A percentile compares a stretch with the other conserved stretches of the same genome.
phyloP scores from a whole-genome alignment of 2,329 filamentous ascomycete species.

The Aspergillus udagawae region DNA sequence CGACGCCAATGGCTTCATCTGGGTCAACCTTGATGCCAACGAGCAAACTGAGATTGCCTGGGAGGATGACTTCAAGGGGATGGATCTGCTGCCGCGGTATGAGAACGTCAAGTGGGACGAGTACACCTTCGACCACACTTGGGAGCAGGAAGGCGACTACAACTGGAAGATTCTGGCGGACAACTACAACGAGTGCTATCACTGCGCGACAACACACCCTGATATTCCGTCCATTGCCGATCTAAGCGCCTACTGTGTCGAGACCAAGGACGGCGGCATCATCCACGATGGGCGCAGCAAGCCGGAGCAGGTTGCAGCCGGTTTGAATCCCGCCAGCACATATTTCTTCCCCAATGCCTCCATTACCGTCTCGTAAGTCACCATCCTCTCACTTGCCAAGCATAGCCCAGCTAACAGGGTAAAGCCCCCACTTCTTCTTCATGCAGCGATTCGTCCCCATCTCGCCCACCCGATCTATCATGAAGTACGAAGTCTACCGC shows the following conservation, averaged over 20 bases:
- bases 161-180: constrained; percentile 61
- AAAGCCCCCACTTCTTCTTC: constrained; percentile 56
- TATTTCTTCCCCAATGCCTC: constrained; percentile 35
- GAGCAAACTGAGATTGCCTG: constrained; percentile 46
- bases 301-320: constrained; percentile 46
- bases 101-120: constrained; percentile 48
- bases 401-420: not conserved
- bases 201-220: constrained; percentile 19
- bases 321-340: constrained; percentile 36
- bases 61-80: constrained; percentile 50
- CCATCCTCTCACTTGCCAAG: no score
- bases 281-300: constrained; percentile 45
- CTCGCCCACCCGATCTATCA: constrained; percentile 47
- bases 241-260: constrained; percentile 51
- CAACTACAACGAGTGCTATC: constrained; percentile 55
- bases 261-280: constrained; percentile 47
- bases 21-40: constrained; percentile 54
- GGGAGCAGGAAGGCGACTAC: constrained; percentile 54
- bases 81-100: constrained; percentile 47
- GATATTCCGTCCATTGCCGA: constrained; percentile 43
- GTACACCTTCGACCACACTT: constrained; percentile 55
- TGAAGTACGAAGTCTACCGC: constrained; percentile 62
- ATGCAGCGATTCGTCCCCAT: constrained; percentile 60
- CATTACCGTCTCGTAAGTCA: constrained; percentile 30
- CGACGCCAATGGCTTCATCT: constrained; percentile 54